Evolutionary conservation across 1,139 yeast species (phyloP).

Genomic region (Suhomyces atakaporum): DNA sequence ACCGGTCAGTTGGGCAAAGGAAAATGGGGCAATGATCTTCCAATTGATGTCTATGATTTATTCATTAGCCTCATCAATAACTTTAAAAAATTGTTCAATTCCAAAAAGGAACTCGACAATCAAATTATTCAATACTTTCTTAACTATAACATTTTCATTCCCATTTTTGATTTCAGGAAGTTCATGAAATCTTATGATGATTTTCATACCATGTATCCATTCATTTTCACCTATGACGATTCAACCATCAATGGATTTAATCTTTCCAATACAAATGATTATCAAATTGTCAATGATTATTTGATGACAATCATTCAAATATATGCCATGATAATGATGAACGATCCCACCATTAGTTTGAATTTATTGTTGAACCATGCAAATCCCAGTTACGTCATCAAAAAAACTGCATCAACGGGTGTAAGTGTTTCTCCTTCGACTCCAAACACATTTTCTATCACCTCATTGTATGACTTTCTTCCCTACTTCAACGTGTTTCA

Average conservation of each 20-base stretch:
- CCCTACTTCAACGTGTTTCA: constrained; percentile 51
- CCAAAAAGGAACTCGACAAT: constrained; percentile 51
- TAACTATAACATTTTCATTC: constrained; percentile 58
- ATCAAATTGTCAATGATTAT: constrained; percentile 51
- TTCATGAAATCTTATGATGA: constrained; percentile 61
- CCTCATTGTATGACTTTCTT: constrained; percentile 47
- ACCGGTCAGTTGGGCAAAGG: constrained; percentile 4
- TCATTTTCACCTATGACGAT: constrained; percentile 52
- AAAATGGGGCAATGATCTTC: constrained; percentile 21
- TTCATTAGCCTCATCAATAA: constrained; percentile 49
- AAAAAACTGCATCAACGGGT: constrained; percentile 15
- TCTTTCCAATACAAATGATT: constrained; percentile 50
- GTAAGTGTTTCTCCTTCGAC: constrained; percentile 7
- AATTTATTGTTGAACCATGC: constrained; percentile 43
- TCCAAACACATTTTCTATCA: constrained; percentile 17
- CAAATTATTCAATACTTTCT: constrained; percentile 56
- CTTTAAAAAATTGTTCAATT: constrained; percentile 46
- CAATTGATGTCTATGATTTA: constrained; percentile 46
- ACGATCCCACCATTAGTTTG: constrained; percentile 47
- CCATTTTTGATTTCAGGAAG: constrained; percentile 59
- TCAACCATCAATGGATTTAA: constrained; percentile 53
- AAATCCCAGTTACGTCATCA: constrained; percentile 34
- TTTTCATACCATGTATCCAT: constrained; percentile 58
- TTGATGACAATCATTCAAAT: constrained; percentile 51
- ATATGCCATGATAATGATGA: constrained; percentile 50